Evolutionary conservation across 768 basidiomycete species (phyloP).

Genomic region (Melanogaster broomeanus): DNA sequence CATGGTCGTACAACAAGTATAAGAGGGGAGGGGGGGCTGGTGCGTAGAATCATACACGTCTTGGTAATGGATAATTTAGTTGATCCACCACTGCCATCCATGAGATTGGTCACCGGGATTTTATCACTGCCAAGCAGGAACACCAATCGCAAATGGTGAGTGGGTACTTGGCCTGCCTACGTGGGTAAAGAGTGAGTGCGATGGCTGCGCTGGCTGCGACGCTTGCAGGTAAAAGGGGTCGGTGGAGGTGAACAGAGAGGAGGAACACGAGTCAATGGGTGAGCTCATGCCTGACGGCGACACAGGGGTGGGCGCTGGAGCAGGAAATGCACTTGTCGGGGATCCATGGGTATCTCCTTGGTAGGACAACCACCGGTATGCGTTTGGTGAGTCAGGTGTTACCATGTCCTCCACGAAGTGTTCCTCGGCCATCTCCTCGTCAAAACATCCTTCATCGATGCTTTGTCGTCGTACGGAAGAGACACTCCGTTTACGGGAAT

Average conservation of each 20-base stretch:
- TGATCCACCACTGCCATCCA: background rate
- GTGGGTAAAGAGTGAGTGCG: constrained; percentile 39
- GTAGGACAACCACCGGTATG: constrained; percentile 26
- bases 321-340: constrained; percentile 22
- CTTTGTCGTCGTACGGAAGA: constrained; percentile 23
- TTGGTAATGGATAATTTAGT: background rate
- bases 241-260: constrained; percentile 44
- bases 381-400: constrained; percentile 33
- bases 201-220: constrained; percentile 37
- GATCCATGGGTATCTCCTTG: constrained; percentile 13
- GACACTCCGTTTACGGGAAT: constrained; percentile 30
- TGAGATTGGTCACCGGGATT: background rate
- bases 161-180: constrained; percentile 38
- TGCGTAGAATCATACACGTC: constrained; percentile 7
- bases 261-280: constrained; percentile 21
- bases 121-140: constrained; percentile 27
- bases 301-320: constrained; percentile 18
- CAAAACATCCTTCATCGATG: constrained; percentile 29
- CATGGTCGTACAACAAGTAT: constrained; percentile 13
- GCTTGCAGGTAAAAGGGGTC: constrained; percentile 53
- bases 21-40: constrained; percentile 6
- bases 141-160: constrained; percentile 39
- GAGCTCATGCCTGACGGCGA: constrained; percentile 12
- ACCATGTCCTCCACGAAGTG: constrained; percentile 49
- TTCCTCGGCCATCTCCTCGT: constrained; percentile 47